Base-by-base conservation (phyloP, 1,139 yeast species). In the Yamadazyma dendronema region DNA sequence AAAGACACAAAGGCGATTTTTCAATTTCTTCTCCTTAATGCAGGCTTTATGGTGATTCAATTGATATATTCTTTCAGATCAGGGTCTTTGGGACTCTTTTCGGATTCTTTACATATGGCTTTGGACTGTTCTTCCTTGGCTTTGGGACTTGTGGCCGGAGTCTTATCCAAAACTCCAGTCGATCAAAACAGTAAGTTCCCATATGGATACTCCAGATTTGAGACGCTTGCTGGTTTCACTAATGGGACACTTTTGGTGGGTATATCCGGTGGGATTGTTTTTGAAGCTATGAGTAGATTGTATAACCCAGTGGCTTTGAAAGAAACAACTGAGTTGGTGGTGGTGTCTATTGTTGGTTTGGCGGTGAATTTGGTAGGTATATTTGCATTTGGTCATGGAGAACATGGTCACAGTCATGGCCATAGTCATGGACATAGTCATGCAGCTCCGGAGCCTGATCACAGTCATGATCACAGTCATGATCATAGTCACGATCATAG, bases 51-150 rank as follows among this genome's bases (percentile, higher is more conserved):
- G 99, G 78, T 94, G 53, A 82, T 94, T 31, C 98, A 94, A 61
- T 72, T 92, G 47, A 65, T 90, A 12, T 94, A 94, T 56, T 90
- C 97, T 1, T 84, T 94, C 61, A 72, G 95, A 45, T 89, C 97
- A 0, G 90, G 87, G 54, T 90, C 97, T 0, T 66, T 94, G 28
- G 97, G 98, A 7, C 68, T 94, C 19, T 64, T 94, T 34, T 88
- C 96, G 6, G 99, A 94, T 54, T 88, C 96, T 3, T 71, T 92
- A 36, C 99, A 92, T 60, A 92, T 92, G 99, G 87, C 95, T 3
- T 70, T 92, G 40, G 98, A 92, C 59, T 92, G 98, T 57, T 73
- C 89, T 1, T 95, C 98, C 0, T 66, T 92, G 37, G 81, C 94
- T 3, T 76, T 94, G 21, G 99, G 99, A 0, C 67, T 94, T 4